Evolutionary conservation across 2,329 filamentous ascomycete species (phyloP), one percentile per base, ranked within the genome.

Genomic region (Calonectria hawksworthii): DNA sequence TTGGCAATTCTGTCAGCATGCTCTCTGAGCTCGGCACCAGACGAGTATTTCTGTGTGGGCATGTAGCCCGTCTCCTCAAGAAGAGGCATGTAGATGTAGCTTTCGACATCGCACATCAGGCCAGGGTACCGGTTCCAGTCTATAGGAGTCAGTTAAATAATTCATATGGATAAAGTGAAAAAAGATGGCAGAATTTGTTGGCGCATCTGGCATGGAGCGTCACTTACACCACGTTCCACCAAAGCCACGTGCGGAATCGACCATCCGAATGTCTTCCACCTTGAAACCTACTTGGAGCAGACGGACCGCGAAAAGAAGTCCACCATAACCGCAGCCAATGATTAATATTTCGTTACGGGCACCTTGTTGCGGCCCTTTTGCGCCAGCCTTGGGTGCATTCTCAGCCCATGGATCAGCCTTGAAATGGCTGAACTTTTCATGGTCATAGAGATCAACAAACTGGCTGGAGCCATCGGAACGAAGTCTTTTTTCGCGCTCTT

Each of bases 1-100:
- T 83, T 78, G 0, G 86, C 87, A 47, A 90, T 85, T 10, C 82
- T 80, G 13, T 87, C 82, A 5, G 85, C 84, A 77, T 91, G 85
- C 44, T 82, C 80, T 2, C 86, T 83, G 10, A 89, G 66, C 67
- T 90, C 89, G 4, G 80, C 76, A 0, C 87, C 88, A 14, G 81
- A 82, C 0, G 86, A 82, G 74, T 89, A 90, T 59, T 86, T 86
- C 41, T 89, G 84, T 9, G 84, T 88, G 0, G 92, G 92, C 80
- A 92, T 87, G 78, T 91, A 92, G 0, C 88, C 88, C 1, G 86
- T 91, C 81, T 93, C 90, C 74, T 93, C 91, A 1, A 93, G 85
- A 14, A 92, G 82, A 4, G 91, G 91, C 83, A 93, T 83, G 77
- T 93, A 93, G 21, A 87, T 85, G 77, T 90, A 92, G 67, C 87